Evolutionary conservation across 2,329 filamentous ascomycete species (phyloP), one percentile per base, ranked within the genome.

Genomic region (Bipolaris bicolor): DNA sequence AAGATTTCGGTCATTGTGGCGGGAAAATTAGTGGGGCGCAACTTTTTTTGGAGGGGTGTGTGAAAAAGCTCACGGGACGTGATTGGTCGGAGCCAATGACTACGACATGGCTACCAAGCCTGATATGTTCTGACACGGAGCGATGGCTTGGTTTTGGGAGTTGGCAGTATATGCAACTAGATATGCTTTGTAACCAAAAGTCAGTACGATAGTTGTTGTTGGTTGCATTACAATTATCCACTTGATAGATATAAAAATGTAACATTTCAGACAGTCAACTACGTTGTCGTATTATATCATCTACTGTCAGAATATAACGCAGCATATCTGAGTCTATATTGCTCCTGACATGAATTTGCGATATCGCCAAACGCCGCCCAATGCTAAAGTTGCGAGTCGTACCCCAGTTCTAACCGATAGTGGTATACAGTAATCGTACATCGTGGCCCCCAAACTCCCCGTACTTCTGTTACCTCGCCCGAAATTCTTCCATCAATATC

Each of bases 341-440:
- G 5, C 5, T n/a, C n/a, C 10, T 26, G 22, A 37, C 7, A 52
- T 31, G 5, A 15, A 37, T n/a, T 20, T 33, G 29, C 13, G 13
- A 43, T 52, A 36, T 54, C 20, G 44, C 52, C 11, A 39, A 60
- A 68, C 65, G 61, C 65, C 65, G 56, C 65, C 64, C 63, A 63
- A 66, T 68, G 65, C 65, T 57, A 49, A 56, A 58, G 47, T 59
- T 58, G 50, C 54, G 53, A 57, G 54, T 49, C 36, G 34, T 49
- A 36, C 31, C 53, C 46, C 40, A 16, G 39, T 26, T 24, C 49
- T 36, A 39, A 39, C 37, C 49, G 50, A 39, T 40, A 43, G 26
- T 63, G 52, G 55, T 61, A 57, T 62, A 65, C 57, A 61, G 40
- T 65, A 63, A 20, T 53, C 53, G 36, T 65, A 66, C 60, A 63